phyloP scores from a whole-genome alignment of 305 asterid genomes.

The Fraxinus sp. region DNA sequence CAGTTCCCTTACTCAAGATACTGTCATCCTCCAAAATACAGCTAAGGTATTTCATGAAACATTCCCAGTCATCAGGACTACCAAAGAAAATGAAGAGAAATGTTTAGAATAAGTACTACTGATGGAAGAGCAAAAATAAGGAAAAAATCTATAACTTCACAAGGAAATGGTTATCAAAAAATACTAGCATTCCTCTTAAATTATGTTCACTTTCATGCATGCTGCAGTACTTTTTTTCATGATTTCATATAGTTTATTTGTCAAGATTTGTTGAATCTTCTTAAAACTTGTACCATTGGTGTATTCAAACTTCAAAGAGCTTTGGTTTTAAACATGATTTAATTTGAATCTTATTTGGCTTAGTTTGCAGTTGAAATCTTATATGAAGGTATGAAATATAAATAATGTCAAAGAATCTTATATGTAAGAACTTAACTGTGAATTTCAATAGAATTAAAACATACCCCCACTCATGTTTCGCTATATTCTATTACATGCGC shows the following conservation, averaged over 20 bases:
- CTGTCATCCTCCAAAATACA: slow-evolving; percentile 85
- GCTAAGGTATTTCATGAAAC: slow-evolving; percentile 79
- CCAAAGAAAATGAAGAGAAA: slow-evolving; percentile 26
- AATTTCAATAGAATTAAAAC: background rate
- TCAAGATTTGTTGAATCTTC: slow-evolving; percentile 14
- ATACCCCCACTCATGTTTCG: background rate
- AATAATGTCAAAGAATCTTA: background rate
- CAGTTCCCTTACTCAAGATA: slow-evolving; percentile 45
- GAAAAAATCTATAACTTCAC: background rate
- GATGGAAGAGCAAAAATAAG: slow-evolving; percentile 10
- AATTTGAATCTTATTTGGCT: background rate
- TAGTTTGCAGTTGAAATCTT: background rate
- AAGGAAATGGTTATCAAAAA: slow-evolving; percentile 9
- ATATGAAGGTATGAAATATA: background rate
- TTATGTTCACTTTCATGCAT: background rate
- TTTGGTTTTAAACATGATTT: slow-evolving; percentile 1
- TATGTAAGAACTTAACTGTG: background rate
- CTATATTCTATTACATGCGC: background rate
- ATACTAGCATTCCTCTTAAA: background rate
- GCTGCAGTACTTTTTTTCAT: slow-evolving; percentile 1
- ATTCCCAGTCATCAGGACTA: slow-evolving; percentile 98
- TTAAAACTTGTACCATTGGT: background rate
- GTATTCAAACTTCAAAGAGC: slow-evolving; percentile 11
- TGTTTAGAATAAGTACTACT: slow-evolving; percentile 5
- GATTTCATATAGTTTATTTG: slow-evolving; percentile 3